These are phyloP conservation scores for Cafeteria roenbergensis DNA, from an alignment of 108 stramenopile species.

Conservation along the genomic window DNA sequence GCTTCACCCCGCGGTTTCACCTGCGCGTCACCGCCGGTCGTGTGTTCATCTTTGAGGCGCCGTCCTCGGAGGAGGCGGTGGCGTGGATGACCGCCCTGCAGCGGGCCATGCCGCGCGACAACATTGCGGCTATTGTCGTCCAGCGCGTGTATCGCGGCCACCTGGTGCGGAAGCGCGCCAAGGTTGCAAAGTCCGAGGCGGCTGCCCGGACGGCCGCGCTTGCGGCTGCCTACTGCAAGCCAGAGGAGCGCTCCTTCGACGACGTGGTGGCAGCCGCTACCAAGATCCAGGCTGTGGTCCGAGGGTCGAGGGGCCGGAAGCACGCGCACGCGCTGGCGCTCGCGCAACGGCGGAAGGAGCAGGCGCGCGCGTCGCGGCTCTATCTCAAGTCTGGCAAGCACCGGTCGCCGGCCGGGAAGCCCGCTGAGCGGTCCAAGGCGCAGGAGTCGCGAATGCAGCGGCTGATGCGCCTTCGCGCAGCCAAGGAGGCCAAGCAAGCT, in stretches of 20 bases:
- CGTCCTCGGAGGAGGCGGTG: background rate
- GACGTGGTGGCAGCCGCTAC: too few species aligned
- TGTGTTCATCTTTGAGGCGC: background rate
- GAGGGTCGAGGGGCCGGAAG: background rate
- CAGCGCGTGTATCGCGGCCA: too few species aligned
- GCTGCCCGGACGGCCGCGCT: too few species aligned
- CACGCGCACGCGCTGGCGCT: background rate
- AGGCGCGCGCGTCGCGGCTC: background rate
- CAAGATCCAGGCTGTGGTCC: background rate
- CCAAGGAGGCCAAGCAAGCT: background rate
- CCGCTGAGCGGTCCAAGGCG: background rate
- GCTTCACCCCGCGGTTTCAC: background rate
- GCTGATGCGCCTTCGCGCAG: background rate
- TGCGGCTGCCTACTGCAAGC: too few species aligned
- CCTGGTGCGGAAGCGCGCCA: too few species aligned
- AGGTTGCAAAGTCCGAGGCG: too few species aligned
- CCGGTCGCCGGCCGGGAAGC: background rate
- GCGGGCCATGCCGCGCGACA: background rate
- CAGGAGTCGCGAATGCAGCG: background rate
- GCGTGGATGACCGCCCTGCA: background rate
- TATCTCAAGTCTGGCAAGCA: background rate
- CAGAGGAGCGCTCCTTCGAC: too few species aligned
- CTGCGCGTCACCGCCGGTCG: background rate
- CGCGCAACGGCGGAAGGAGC: background rate
- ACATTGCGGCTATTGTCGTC: background rate